Conservation (phyloP, 2,329 filamentous ascomycete species). For the Hypoxylon rubiginosum region DNA sequence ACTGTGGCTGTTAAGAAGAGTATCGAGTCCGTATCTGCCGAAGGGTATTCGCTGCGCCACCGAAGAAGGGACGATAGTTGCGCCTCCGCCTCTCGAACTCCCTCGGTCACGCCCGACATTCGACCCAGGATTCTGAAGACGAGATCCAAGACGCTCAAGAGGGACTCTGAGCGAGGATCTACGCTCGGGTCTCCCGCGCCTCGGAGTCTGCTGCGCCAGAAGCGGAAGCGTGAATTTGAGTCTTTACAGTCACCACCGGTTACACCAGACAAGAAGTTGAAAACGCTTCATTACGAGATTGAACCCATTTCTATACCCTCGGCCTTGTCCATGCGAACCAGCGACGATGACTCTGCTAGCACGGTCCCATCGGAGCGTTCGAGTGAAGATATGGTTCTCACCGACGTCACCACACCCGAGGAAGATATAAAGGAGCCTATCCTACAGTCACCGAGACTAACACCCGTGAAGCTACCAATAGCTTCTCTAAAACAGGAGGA, state of each 20-base stretch:
- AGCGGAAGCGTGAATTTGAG: constrained; percentile 60
- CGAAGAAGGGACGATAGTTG: constrained; percentile 66
- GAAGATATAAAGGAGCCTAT: constrained; percentile 60
- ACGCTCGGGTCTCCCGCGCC: constrained; percentile 53
- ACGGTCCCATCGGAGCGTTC: constrained; percentile 52
- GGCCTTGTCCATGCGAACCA: constrained; percentile 57
- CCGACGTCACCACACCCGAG: constrained; percentile 66
- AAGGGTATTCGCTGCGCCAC: constrained; percentile 69
- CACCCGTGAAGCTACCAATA: constrained; percentile 49
- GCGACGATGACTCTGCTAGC: constrained; percentile 51
- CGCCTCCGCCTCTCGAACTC: constrained; percentile 66
- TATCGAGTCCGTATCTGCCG: constrained; percentile 65
- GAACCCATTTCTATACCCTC: constrained; percentile 47
- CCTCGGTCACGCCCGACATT: constrained; percentile 69
- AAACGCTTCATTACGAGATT: constrained; percentile 53
- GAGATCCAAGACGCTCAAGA: constrained; percentile 53
- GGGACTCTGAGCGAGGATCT: constrained; percentile 53
- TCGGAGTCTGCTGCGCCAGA: constrained; percentile 49
- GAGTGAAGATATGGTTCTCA: constrained; percentile 52
- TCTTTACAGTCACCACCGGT: constrained; percentile 66
- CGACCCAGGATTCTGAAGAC: constrained; percentile 64
- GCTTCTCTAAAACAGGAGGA: constrained; percentile 54
- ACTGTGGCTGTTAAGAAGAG: constrained; percentile 62
- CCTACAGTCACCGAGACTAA: constrained; percentile 53
- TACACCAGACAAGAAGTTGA: constrained; percentile 67